A percentile compares a stretch with the other conserved stretches of the same genome.
These are phyloP conservation scores for Rutstroemia sp. DNA, from an alignment of 2,329 filamentous ascomycete genomes.

Conservation along the genomic window DNA sequence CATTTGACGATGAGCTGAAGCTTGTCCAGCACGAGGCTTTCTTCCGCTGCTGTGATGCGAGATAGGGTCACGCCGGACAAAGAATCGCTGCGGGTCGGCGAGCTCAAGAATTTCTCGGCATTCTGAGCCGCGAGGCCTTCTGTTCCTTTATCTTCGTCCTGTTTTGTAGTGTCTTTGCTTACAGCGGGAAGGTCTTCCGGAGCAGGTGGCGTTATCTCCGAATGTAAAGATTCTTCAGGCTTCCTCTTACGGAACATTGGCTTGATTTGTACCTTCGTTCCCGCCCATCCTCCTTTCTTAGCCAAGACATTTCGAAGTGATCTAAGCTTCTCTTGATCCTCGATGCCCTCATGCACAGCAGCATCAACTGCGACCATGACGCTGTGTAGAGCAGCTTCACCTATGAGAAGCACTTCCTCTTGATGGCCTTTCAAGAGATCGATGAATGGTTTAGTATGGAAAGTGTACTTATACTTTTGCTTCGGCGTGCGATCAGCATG, in stretches of 20 bases:
- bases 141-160: conserved; percentile 2
- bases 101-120: conserved; percentile 26
- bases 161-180: not conserved
- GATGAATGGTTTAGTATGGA: conserved; percentile 94
- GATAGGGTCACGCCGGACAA: conserved; percentile 87
- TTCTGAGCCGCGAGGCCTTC: conserved; percentile 9
- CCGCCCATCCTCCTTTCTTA: conserved; percentile 89
- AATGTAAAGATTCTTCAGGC: conserved; percentile 42
- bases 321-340: conserved; percentile 82
- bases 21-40: conserved; percentile 90
- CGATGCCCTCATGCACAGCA: conserved; percentile 70
- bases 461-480: conserved; percentile 99
- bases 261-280: conserved; percentile 98
- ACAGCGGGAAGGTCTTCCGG: not conserved
- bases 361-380: conserved; percentile 82
- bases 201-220: not conserved
- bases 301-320: conserved; percentile 78
- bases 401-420: conserved; percentile 90
- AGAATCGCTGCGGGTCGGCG: conserved; percentile 68
- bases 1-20: conserved; percentile 97
- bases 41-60: conserved; percentile 85
- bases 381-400: conserved; percentile 79
- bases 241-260: conserved; percentile 95
- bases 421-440: conserved; percentile 90
- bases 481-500: conserved; percentile 97